Evolutionary conservation across 2,329 filamentous ascomycete genomes (phyloP), one percentile per base, ranked within the genome.

Genomic region (Fusarium gaditjirri): DNA sequence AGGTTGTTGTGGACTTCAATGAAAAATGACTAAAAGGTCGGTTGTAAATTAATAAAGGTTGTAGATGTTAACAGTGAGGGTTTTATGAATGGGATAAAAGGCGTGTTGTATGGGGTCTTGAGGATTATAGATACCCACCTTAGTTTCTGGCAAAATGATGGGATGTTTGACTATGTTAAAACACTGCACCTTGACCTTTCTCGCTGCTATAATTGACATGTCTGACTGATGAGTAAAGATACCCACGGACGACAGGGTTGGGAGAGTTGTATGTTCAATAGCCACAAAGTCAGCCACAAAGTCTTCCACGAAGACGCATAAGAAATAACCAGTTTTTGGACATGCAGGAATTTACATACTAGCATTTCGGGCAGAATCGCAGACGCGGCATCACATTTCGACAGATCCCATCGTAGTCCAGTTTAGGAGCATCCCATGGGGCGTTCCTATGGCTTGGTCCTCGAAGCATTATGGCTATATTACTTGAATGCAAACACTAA

Each of bases 1-100:
- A 95, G 84, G 93, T 94, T 13, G 87, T 94, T 62, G 85, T 90
- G 27, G 84, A 89, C 61, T 85, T 84, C 75, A 77, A 77, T 33
- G 67, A 67, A 50, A 72, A 72, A 33, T 55, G 60, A 55, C 49
- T 61, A 8, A 47, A 54, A 14, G 69, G 67, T 23, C 49, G 69
- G 41, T 43, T 74, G 60, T 76, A 69, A 54, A 53, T 59, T 55
- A 61, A 31, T 57, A 33, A 25, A 35, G 17, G 16, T 27, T 36
- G 58, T 17, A 42, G 25, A 49, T 62, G 61, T 39, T 64, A 64
- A 61, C 55, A 62, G 21, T 44, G 25, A 47, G 54, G 58, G 41
- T 47, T 58, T 61, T 38, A 61, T 61, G 70, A 65, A 53, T 47
- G 46, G 54, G 53, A 33, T 49, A 62, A 72, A 65, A 55, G 68